Evolutionary conservation across 108 stramenopile species (phyloP), one percentile per base, ranked within the genome.

Genomic region (Skeletonema grethae): DNA sequence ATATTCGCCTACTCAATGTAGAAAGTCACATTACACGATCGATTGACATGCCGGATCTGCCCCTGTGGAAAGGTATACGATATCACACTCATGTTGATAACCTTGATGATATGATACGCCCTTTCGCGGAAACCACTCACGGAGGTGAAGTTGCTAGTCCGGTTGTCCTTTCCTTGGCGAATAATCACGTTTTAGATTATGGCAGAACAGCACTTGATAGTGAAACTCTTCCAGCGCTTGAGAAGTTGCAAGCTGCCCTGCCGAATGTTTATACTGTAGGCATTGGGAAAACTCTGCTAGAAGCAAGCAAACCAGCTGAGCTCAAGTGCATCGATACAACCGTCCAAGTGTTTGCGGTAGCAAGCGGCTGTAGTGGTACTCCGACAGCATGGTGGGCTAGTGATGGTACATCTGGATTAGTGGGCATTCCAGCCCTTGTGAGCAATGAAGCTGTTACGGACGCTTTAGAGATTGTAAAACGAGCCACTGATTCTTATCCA

Each of bases 111-210:
- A 61, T 63, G 31, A 46, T 70, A n/a, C 39, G 39, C 13, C 61
- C 57, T 7, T n/a, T 9, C 15, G 58, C 30, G 3, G 28, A 30
- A 29, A 6, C 5, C 4, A 57, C 9, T n/a, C 59, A 22, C 16
- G 41, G 61, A 24, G n/a, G 35, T 28, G 20, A 12, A 31, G n/a
- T 29, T 15, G 8, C 62, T 12, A 70, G 61, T 48, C 69, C 69
- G 25, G 22, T 67, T 12, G 65, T 46, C 11, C n/a, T 65, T 16
- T 66, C 72, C 2, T 22, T 73, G 30, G 72, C 72, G 0, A 73
- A 73, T 34, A 73, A 73, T 55, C 72, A 73, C 46, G 38, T 63
- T 20, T 15, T 73, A n/a, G 72, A 73, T 55, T 64, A 43, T 30
- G 72, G 72, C 24, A 63, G 45, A 41, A 25, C 29, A 30, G 69